Evolutionary conservation across 1,139 yeast genomes (phyloP).

Genomic region (Candida glucosophila): DNA sequence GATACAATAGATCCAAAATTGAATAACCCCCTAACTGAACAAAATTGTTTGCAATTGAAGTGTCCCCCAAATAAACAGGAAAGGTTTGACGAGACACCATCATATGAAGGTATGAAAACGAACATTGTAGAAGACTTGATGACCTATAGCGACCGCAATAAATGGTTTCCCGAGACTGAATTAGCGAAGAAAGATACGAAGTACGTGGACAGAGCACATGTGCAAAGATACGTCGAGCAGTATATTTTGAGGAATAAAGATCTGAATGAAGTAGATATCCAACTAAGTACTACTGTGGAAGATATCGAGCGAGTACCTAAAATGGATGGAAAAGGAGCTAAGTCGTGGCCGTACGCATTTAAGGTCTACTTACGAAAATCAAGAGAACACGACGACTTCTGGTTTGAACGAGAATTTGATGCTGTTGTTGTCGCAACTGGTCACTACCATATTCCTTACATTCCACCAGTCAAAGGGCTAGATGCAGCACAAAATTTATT

Average conservation of each 20-base stretch:
- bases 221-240: slow-evolving; percentile 20
- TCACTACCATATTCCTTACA: slow-evolving; percentile 25
- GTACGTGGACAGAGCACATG: not conserved
- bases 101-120: slow-evolving; percentile 29
- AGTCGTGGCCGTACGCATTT: not conserved
- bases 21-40: slow-evolving; percentile 47
- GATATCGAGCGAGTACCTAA: slow-evolving; percentile 22
- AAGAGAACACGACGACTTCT: slow-evolving; percentile 13
- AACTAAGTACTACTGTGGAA: slow-evolving; percentile 12
- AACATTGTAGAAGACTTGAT: slow-evolving; percentile 35
- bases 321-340: not conserved
- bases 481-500: slow-evolving; percentile 17
- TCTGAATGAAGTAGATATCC: not conserved
- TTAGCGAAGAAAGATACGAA: not conserved
- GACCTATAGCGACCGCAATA: slow-evolving; percentile 32
- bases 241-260: slow-evolving; percentile 14
- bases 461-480: slow-evolving; percentile 31
- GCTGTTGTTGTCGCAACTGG: slow-evolving; percentile 23
- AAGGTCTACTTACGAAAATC: no score
- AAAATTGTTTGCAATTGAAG: slow-evolving; percentile 47
- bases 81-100: slow-evolving; percentile 28
- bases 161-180: slow-evolving; percentile 17
- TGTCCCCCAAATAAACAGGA: slow-evolving; percentile 10
- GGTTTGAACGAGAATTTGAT: slow-evolving; percentile 17
- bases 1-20: slow-evolving; percentile 24